Evolutionary conservation across 352 stramenopile genomes (phyloP).

Genomic region (Globisporangium uncinulatum): DNA sequence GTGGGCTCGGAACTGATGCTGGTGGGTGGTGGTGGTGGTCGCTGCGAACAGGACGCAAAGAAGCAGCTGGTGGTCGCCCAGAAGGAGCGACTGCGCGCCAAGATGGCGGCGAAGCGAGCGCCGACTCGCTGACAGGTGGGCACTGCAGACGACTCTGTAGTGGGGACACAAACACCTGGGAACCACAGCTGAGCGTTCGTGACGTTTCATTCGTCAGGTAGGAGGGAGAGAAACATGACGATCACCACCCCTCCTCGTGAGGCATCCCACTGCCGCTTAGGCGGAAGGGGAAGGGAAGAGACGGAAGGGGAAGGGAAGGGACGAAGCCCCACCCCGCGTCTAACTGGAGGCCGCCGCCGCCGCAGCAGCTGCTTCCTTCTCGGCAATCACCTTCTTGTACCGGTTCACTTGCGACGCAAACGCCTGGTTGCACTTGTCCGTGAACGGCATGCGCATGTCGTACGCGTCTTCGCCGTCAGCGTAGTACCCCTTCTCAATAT

Average conservation of each 20-base stretch:
- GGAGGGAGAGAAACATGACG: no score
- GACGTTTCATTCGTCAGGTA: no score
- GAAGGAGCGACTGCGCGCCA: conserved; percentile 61
- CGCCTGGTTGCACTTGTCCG: conserved; percentile 82
- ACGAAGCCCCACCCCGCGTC: background rate
- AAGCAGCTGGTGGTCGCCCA: conserved; percentile 50
- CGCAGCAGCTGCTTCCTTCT: conserved; percentile 46
- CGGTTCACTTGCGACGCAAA: conserved; percentile 81
- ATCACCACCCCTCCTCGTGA: no score
- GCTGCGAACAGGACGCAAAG: conserved; percentile 34
- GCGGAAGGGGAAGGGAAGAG: no score
- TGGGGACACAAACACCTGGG: background rate
- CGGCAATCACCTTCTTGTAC: conserved; percentile 72
- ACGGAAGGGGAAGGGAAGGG: no score
- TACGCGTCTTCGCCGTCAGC: conserved; percentile 99
- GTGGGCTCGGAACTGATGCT: no score
- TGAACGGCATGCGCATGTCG: conserved; percentile 96
- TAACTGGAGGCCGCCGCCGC: conserved; percentile 17
- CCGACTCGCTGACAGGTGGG: background rate
- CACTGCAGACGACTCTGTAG: background rate
- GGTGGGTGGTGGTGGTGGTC: background rate
- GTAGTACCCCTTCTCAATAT: conserved; percentile 99
- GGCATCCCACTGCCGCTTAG: no score
- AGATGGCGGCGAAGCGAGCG: conserved; percentile 34
- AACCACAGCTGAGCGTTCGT: background rate